Conservation (phyloP, 164 flowering plant species). For the Cinnamomum chago region DNA sequence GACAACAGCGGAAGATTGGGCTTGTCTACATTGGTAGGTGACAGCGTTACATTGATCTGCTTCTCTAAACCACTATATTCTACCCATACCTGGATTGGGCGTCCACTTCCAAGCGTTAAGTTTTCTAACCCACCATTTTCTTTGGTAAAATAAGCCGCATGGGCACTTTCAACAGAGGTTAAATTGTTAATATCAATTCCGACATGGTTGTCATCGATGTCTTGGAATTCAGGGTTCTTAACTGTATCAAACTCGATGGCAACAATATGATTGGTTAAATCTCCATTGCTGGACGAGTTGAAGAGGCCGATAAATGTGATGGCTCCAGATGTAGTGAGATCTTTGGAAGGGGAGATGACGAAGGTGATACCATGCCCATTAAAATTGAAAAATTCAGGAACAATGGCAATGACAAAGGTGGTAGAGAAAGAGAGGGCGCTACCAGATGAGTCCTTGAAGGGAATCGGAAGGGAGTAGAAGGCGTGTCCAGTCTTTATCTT, state of each 20-base stretch:
- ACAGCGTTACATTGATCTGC: constrained; percentile 21
- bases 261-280: constrained; percentile 1
- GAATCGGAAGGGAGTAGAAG: neutral
- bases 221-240: neutral
- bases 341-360: neutral
- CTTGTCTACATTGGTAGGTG: constrained; percentile 7
- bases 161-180: neutral
- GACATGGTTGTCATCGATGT: constrained; percentile 9
- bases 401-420: neutral
- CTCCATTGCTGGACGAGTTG: neutral
- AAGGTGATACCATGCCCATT: constrained; percentile 15
- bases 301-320: constrained; percentile 6
- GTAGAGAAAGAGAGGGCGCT: neutral
- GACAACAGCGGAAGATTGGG: constrained; percentile 41
- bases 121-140: neutral
- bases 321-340: neutral
- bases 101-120: constrained; percentile 4
- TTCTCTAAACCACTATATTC: constrained; percentile 15
- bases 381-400: fast-evolving
- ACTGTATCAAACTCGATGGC: constrained; percentile 13
- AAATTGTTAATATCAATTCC: constrained; percentile 9
- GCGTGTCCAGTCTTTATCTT: neutral
- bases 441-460: neutral
- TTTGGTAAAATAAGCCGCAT: constrained; percentile 1
- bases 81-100: constrained; percentile 23